These are phyloP conservation scores for Aspergillus pseudoviridinutans DNA, from an alignment of 2,329 filamentous ascomycete species.

Conservation along the genomic window DNA sequence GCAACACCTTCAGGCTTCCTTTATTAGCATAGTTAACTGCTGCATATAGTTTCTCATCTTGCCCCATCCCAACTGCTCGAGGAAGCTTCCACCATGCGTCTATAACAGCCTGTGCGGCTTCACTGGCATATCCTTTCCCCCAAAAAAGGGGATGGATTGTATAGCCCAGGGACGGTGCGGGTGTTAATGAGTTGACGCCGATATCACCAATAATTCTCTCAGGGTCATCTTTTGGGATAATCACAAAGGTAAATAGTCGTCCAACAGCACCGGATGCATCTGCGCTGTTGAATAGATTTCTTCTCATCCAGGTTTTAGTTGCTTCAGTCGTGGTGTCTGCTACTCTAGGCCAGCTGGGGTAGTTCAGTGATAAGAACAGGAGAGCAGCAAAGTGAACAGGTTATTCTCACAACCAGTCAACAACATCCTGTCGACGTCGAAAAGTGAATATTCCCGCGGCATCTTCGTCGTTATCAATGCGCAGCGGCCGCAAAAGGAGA, in stretches of 20 bases:
- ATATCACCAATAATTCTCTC: constrained; percentile 13
- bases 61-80: background rate
- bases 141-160: constrained; percentile 22
- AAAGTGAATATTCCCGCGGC: constrained; percentile 20
- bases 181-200: constrained; percentile 17
- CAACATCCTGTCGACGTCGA: constrained; percentile 22
- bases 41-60: constrained; percentile 15
- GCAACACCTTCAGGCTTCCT: constrained; percentile 17
- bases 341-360: constrained; percentile 9
- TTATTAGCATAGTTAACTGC: constrained; percentile 15
- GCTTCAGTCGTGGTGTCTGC: constrained; percentile 12
- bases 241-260: constrained; percentile 15
- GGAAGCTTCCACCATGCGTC: constrained; percentile 22
- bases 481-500: constrained; percentile 18
- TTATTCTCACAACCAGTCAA: constrained; percentile 23
- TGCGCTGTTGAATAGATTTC: constrained; percentile 14
- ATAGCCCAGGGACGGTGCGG: constrained; percentile 20
- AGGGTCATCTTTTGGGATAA: constrained; percentile 13
- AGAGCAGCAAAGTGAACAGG: background rate
- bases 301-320: constrained; percentile 11
- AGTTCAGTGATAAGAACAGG: background rate
- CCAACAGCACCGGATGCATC: constrained; percentile 17
- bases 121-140: constrained; percentile 21
- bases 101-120: constrained; percentile 18
- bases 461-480: constrained; percentile 10